Evolutionary conservation across 768 basidiomycete genomes (phyloP), one percentile per base, ranked within the genome.

Genomic region (Chalciporus piperatus): DNA sequence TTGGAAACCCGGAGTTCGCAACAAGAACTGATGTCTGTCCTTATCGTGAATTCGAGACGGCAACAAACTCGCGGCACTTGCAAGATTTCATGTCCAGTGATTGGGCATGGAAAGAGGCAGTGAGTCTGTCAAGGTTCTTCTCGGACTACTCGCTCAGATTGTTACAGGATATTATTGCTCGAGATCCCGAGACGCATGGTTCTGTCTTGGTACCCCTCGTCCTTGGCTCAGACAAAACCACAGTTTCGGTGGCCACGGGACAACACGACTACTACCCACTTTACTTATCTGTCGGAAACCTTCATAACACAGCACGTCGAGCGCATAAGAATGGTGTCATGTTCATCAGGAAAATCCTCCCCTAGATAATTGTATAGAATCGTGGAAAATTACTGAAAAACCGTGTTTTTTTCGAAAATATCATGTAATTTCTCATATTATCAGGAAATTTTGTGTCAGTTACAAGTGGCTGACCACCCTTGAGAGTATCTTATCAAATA

Each of bases 31-130:
- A 50, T 6, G 16, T 39, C 14, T 9, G 17, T 10, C 33, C 41
- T 1, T 50, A 42, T n/a, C 8, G n/a, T 4, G 41, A 53, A 12
- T 54, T 39, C 22, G 28, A 39, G 1, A 2, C n/a, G 1, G 22
- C 10, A 10, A 32, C 42, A 4, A 8, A 48, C 6, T 1, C 22
- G 3, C 20, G 19, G 6, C n/a, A 7, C 3, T 54, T 3, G 14
- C 22, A 43, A 27, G 32, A 49, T 17, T 49, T 49, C 12, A 49
- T 49, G 48, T 41, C 32, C 1, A 42, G 23, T 14, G 43, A 54
- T 14, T 54, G 52, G 52, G 52, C 47, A 11, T 54, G 52, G 47
- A 38, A 54, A 1, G 5, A 48, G 19, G 47, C 17, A 0, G 52
- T 54, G 45, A 0, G 14, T 48, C 13, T 10, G 2, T 38, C 2